These are phyloP conservation scores for Metarhizium humberi DNA, from an alignment of 2,329 filamentous ascomycete genomes.

Conservation along the genomic window DNA sequence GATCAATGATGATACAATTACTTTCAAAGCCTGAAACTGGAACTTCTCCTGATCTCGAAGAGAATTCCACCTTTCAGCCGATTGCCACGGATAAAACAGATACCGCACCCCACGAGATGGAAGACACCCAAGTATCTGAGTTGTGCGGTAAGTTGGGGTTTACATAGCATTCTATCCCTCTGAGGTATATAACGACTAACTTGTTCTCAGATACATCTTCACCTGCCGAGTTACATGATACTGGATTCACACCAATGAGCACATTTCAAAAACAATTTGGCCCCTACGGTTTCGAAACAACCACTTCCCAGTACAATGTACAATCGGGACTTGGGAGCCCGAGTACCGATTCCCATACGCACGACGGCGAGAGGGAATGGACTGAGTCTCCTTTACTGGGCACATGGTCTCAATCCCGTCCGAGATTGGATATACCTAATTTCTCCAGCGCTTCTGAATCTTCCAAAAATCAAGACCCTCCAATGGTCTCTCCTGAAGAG, in stretches of 20 bases:
- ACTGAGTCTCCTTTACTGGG: constrained; percentile 6
- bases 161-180: neutral
- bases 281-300: neutral
- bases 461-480: neutral
- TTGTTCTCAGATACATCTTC: constrained; percentile 31
- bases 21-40: neutral
- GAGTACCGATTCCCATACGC: neutral
- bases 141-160: constrained; percentile 30
- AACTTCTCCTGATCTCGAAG: constrained; percentile 5
- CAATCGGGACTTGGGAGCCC: neutral
- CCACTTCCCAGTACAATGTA: neutral
- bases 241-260: constrained; percentile 9
- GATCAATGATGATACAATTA: constrained; percentile 1
- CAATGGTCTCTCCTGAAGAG: neutral
- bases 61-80: neutral
- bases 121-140: constrained; percentile 34
- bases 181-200: constrained; percentile 3
- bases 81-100: neutral
- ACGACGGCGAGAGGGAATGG: neutral
- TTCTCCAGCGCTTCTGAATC: too few relatives aligned
- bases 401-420: neutral
- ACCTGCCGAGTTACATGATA: constrained; percentile 35
- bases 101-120: constrained; percentile 27
- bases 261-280: neutral
- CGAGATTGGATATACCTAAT: neutral